phyloP scores from a whole-genome alignment of 2,329 filamentous ascomycete species.

The Claviceps monticola region DNA sequence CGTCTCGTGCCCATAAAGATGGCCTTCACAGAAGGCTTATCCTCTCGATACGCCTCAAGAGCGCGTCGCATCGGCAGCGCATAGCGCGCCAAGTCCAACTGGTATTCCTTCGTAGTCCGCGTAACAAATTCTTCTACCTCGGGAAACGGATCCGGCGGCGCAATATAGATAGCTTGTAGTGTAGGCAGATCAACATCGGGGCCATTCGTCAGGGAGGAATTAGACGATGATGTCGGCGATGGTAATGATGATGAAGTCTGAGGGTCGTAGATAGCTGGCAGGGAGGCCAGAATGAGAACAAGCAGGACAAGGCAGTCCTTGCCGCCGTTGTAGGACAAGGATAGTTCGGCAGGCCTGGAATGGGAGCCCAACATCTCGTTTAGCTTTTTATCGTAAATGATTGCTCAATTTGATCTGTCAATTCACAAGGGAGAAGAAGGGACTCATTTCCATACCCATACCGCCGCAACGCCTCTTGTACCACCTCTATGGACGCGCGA shows the following conservation, averaged over 20 bases:
- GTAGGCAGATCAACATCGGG: constrained; percentile 5
- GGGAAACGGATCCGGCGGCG: constrained; percentile 68
- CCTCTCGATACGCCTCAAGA: constrained; percentile 61
- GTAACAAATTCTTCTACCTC: constrained; percentile 78
- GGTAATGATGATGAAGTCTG: constrained; percentile 10
- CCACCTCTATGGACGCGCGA: constrained; percentile 54
- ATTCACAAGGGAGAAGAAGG: not conserved
- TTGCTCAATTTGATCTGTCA: not conserved
- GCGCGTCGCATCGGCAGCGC: constrained; percentile 67
- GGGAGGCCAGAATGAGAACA: constrained; percentile 64
- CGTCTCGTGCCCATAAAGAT: constrained; percentile 53
- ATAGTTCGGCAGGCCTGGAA: constrained; percentile 58
- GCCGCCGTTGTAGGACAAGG: constrained; percentile 91
- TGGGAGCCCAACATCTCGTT: not conserved
- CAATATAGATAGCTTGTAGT: constrained; percentile 74
- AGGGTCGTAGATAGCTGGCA: constrained; percentile 23
- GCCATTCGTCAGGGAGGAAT: constrained; percentile 1
- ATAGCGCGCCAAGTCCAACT: constrained; percentile 63
- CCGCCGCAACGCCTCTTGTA: constrained; percentile 58
- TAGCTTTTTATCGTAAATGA: too few species aligned
- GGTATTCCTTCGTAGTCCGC: constrained; percentile 51
- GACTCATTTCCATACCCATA: constrained; percentile 50
- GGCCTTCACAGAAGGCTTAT: constrained; percentile 50
- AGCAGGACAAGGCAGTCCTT: constrained; percentile 95
- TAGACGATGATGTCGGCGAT: not conserved